A percentile compares a stretch with the other conserved stretches of the same genome.
Conservation (phyloP, 345 rosid species). For the Anastatica hierochuntica region DNA sequence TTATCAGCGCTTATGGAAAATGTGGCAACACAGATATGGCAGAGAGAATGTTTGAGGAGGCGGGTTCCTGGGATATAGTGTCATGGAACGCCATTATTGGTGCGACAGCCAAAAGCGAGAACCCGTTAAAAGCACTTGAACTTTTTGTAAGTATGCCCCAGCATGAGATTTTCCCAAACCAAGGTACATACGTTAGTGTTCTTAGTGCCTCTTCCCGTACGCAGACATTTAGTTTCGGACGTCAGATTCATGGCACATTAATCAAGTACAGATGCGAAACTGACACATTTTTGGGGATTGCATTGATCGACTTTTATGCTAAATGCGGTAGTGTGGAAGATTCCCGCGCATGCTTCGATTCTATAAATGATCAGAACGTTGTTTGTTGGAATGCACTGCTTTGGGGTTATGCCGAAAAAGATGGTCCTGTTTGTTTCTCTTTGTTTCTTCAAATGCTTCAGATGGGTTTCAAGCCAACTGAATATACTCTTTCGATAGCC, state of each 20-base stretch:
- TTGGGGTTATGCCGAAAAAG: constrained; percentile 44
- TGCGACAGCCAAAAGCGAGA: constrained; percentile 38
- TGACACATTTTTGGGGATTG: constrained; percentile 52
- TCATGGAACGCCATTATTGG: constrained; percentile 68
- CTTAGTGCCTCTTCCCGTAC: constrained; percentile 38
- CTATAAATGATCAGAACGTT: constrained; percentile 46
- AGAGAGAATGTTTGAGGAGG: constrained; percentile 41
- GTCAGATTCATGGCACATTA: constrained; percentile 45
- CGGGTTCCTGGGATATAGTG: constrained; percentile 36
- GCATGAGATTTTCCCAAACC: constrained; percentile 35
- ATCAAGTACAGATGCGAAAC: constrained; percentile 36
- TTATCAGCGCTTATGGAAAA: constrained; percentile 51
- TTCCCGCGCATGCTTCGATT: constrained; percentile 46
- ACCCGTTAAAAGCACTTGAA: constrained; percentile 40
- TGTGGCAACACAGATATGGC: constrained; percentile 32
- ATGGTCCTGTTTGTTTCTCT: constrained; percentile 24
- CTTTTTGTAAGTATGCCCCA: constrained; percentile 37
- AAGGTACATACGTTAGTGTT: constrained; percentile 43
- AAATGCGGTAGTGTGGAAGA: constrained; percentile 48
- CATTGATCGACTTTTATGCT: constrained; percentile 63
- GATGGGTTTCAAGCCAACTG: constrained; percentile 51
- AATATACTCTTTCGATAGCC: constrained; percentile 58
- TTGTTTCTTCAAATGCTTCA: constrained; percentile 51
- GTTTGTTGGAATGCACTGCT: constrained; percentile 83
- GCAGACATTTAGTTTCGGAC: constrained; percentile 33